Evolutionary conservation across 2,329 filamentous ascomycete species (phyloP), one percentile per base, ranked within the genome.

Genomic region (Thelonectria rubi): DNA sequence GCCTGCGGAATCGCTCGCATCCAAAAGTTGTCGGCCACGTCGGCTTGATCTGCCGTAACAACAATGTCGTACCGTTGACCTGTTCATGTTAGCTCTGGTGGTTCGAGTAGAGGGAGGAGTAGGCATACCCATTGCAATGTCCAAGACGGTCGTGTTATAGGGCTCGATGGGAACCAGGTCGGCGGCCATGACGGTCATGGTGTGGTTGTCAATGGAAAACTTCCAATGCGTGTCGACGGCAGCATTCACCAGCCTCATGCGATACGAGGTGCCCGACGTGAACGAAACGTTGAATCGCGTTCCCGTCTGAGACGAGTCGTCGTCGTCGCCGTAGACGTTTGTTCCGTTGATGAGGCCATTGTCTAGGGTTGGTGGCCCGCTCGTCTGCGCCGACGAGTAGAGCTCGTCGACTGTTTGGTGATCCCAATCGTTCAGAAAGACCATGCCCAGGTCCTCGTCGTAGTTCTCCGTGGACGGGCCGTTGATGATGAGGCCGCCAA

Each of bases 401-500:
- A 80, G 68, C 49, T 75, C 61, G 61, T 79, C 78, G 11, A 76
- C 74, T 1, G 78, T 79, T 17, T 58, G 24, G 65, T 85, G 82
- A 67, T 81, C 81, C 84, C 85, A 88, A 68, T 89, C 87, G 14
- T 79, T 82, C 8, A 89, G 70, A 26, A 86, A 78, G 4, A 89
- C 66, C 6, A 80, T 74, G 9, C 88, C 88, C 0, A 89, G 76
- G 69, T 91, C 88, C 55, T 83, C 79, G 62, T 91, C 87, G 68
- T 88, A 89, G 68, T 85, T 80, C 18, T 80, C 79, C 5, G 82
- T 82, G 0, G 81, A 79, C 0, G 86, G 87, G 0, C 86, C 87
- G 57, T 88, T 80, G 67, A 89, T 85, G 34, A 88, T 74, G 43
- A 91, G 83, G 2, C 80, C 81, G 2, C 88, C 88, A 32, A 84